phyloP scores from a whole-genome alignment of 164 flowering plant species.

The Chimonanthus salicifolius region DNA sequence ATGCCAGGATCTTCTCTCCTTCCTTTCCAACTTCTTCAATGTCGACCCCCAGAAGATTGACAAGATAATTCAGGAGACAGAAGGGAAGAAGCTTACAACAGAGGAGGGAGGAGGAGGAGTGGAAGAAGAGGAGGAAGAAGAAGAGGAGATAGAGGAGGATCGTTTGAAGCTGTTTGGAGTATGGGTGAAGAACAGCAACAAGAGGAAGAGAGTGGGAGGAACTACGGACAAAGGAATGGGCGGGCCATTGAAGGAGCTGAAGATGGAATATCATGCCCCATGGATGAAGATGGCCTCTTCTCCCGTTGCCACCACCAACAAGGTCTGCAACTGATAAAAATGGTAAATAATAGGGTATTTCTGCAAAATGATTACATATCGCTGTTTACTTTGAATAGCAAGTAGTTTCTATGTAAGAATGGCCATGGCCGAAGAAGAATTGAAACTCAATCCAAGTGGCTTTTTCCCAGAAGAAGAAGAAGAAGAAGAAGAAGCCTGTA shows the following conservation, averaged over 20 bases:
- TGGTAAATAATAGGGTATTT: too few species aligned
- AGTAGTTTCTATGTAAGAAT: too few species aligned
- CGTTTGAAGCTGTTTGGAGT: slow-evolving; percentile 71
- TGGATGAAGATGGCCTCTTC: slow-evolving; percentile 28
- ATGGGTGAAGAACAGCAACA: slow-evolving; percentile 47
- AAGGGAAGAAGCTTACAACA: slow-evolving; percentile 1
- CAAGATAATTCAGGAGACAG: slow-evolving; percentile 39
- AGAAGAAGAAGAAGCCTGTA: too few species aligned
- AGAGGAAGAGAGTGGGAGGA: slow-evolving; percentile 17
- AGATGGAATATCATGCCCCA: slow-evolving; percentile 22
- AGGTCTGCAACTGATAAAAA: slow-evolving; percentile 21
- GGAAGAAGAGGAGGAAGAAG: slow-evolving; percentile 29
- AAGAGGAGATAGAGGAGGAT: slow-evolving; percentile 14
- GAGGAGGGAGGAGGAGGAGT: slow-evolving; percentile 21
- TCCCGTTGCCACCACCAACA: slow-evolving; percentile 15
- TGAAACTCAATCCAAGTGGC: too few species aligned
- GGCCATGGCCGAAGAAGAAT: too few species aligned
- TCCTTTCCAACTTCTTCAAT: slow-evolving; percentile 31
- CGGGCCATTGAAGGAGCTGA: slow-evolving; percentile 29
- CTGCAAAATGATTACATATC: too few species aligned
- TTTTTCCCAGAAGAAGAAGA: too few species aligned
- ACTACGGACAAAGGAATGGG: slow-evolving; percentile 12
- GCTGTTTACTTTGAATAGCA: too few species aligned
- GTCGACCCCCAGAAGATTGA: slow-evolving; percentile 50
- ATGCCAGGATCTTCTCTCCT: slow-evolving; percentile 58